Base-by-base conservation (phyloP, 768 basidiomycete species). In the Psilocybe cyanescens region DNA sequence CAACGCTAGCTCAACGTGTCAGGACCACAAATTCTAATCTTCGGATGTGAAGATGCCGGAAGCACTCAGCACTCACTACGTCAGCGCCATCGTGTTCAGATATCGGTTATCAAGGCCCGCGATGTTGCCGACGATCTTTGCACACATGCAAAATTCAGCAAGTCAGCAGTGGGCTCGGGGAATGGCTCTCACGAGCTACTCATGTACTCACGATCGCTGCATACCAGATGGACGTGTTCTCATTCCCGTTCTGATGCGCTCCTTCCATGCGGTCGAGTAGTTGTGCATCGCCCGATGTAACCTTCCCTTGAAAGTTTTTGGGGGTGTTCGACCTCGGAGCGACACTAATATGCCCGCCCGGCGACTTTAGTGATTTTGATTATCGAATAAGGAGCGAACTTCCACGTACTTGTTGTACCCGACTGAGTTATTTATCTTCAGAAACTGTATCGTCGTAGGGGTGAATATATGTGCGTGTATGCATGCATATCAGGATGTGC, bases 351-450 rank as follows among this genome's bases (percentile, higher is more conserved):
- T 24, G 24, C 24, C 24, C 24, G 24, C n/a, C 35, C 19, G 30
- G 6, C 54, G 47, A 2, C 14, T 29, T 47, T 12, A 14, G 31
- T 31, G 44, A 51, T n/a, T n/a, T 47, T 39, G 19, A 12, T 14
- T 14, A 31, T 28, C 4, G 33, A 41, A 50, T n/a, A 44, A 31
- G 17, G 19, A 41, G 47, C 17, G 28, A 14, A 24, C 16, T 11
- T n/a, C 5, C 14, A 60, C 70, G 44, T 55, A 78, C 78, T 79
- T 79, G 66, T 78, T 71, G 59, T 67, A 79, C 1, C 74, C 75
- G 37, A 73, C 57, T 9, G 67, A 59, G 46, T 65, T 72, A 37
- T 69, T 50, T 44, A 79, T 73, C 1, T 54, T 63, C n/a, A 70
- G 17, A 59, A 64, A 74, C 74, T 74, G 44, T 19, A 39, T 28